Conservation (phyloP, 805 yeast genomes). For the Candida broadrunensis region DNA sequence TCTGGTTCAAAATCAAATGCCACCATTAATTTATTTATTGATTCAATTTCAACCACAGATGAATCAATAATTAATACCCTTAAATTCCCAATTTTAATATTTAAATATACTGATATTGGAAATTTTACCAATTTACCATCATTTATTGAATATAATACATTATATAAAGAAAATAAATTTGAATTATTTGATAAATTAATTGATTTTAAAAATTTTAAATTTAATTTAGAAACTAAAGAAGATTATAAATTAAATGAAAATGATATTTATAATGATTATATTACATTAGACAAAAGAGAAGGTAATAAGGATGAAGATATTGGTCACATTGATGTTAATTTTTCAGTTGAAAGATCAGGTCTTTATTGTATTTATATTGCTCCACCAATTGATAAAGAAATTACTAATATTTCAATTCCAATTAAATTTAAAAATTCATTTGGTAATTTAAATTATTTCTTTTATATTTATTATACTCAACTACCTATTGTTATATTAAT, state of each 20-base stretch:
- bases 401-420: constrained; percentile 12
- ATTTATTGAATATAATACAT: constrained; percentile 9
- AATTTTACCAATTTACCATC: constrained; percentile 18
- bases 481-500: constrained; percentile 11
- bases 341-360: constrained; percentile 19
- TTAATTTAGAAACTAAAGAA: constrained; percentile 7
- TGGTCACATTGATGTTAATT: constrained; percentile 8
- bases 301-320: constrained; percentile 2
- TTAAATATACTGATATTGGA: constrained; percentile 19
- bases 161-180: constrained; percentile 4
- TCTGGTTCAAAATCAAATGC: background rate
- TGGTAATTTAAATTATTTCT: constrained; percentile 20
- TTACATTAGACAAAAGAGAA: constrained; percentile 4
- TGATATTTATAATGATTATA: constrained; percentile 7
- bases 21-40: constrained; percentile 9
- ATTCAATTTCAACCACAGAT: constrained; percentile 6
- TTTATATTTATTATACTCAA: constrained; percentile 15
- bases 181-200: constrained; percentile 9
- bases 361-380: constrained; percentile 29
- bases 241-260: constrained; percentile 6
- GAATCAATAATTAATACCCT: constrained; percentile 4
- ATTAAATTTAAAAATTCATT: constrained; percentile 17
- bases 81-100: constrained; percentile 21
- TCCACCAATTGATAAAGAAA: constrained; percentile 14
- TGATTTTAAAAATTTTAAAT: constrained; percentile 12